Base-by-base conservation (phyloP, 2,329 filamentous ascomycete species). In the Microsporum ferrugineum region DNA sequence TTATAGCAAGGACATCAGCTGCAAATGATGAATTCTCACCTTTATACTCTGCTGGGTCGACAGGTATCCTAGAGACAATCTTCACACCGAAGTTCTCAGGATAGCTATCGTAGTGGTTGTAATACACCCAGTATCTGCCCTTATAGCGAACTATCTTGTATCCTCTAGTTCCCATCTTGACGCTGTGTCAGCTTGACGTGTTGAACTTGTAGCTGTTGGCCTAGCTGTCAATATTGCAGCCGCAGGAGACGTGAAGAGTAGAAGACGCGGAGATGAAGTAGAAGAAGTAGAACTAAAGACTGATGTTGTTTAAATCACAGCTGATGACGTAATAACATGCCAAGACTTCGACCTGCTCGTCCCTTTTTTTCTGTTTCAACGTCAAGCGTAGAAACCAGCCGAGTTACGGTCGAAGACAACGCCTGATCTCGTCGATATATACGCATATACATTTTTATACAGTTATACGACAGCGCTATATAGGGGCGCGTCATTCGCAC, bases 101-200 rank as follows among this genome's bases (percentile, higher is more conserved):
- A 27, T 58, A 58, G 57, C 57, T 58, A 14, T 58, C 57, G 6
- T 29, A 45, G 57, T 45, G 57, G 39, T 58, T 58, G 38, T 45
- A 58, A 10, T 45, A 58, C 2, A 45, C 27, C n/a, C 23, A 58
- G 57, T 58, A 60, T 41, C 49, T 53, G 8, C 59, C 59, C 3
- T n/a, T 27, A 55, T 56, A 41, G 59, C 45, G 59, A 17, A 60
- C 36, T 27, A 60, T 41, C 29, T 31, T 39, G 17, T 55, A 36
- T 5, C 43, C 43, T 14, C 59, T 55, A 33, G 59, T 53, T 27
- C 59, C 47, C 47, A 49, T 60, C 27, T 5, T 31, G 23, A 31
- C 1, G 39, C 3, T 2, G 39, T 2, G 5, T 43, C 39, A 3
- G 36, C n/a, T 14, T n/a, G 8, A n/a, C 8, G 38, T n/a, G 38